Base-by-base conservation (phyloP, 129 eudicot genomes). In the Flaveria bidentis region DNA sequence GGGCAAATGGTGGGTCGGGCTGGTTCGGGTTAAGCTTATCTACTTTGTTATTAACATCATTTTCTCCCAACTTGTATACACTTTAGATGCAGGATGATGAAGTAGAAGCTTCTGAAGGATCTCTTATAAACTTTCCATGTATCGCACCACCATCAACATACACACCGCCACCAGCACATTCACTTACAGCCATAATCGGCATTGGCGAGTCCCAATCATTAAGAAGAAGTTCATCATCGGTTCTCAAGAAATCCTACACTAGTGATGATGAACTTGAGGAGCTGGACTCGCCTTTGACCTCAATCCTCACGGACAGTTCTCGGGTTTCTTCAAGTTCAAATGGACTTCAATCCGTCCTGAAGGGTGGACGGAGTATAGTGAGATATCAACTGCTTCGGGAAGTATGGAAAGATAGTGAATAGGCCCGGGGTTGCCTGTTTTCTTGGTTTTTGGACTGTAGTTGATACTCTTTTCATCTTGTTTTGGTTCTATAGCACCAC, bases 181-280 rank as follows among this genome's bases (percentile, higher is more conserved):
- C 92, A 56, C 86, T 92, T 52, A 65, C 84, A 2, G 68, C 80
- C 23, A 73, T 87, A 78, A 60, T 84, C 13, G 82, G 84, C 55
- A 67, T 76, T 9, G 70, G 74, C 23, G 88, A 90, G 72, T 80
- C 74, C 81, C 89, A 80, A 66, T 83, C 87, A 52, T 79, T 82
- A 9, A 75, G 79, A 30, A 87, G 88, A 74, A 88, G 89, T 58
- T 81, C 85, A 26, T 85, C 93, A 15, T 88, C 90, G 2, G 67
- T 88, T 72, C 92, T 90, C 8, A 87, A 82, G 78, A 93, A 90
- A 84, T 86, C 96, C 26, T 85, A 92, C 82, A 84, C 88, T 1
- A 92, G 98, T 12, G 98, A 92, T 20, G 98, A 89, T 69, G 98
- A 92, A 78, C 92, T 92, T 1, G 94, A 90, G 2, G 96, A 92